Evolutionary conservation across 768 basidiomycete species (phyloP), one percentile per base, ranked within the genome.

Genomic region (Termitomyces sp.): DNA sequence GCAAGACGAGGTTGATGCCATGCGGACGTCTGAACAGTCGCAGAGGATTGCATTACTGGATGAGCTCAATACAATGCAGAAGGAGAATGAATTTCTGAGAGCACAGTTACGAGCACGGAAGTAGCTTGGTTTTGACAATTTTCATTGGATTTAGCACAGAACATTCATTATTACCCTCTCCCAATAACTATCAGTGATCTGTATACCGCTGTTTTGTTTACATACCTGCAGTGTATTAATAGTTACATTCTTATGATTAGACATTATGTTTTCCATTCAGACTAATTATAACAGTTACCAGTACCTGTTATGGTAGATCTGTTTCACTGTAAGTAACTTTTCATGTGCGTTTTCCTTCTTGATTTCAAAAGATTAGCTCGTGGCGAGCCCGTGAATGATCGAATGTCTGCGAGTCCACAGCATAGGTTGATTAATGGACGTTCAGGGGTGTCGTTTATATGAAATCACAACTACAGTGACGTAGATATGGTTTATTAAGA

Each of bases 21-120:
- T 90, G 81, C 81, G 79, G 46, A 79, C 75, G 65, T 84, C 86
- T 15, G 92, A 95, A 68, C 90, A 94, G 74, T 83, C 79, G 9
- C 94, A 96, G 76, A 81, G 89, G 65, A 86, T 93, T 59, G 88
- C 89, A 37, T 70, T 99, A 58, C 79, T 99, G 47, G 94, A 97
- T 69, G 94, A 96, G 76, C 80, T 96, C 67, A 94, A 92, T 71
- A 79, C 82, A 56, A 81, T 89, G 75, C 91, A 94, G 76, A 87
- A 83, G 59, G 91, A 94, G 75, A 94, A 94, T 68, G 79, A 76
- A 45, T 84, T 72, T 43, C 70, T 94, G 62, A 81, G 89, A 48
- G 83, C 86, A 37, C 92, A 94, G 72, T 67, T 94, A 66, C 81
- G 91, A 56, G 81, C 81, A 29, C 71, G 79, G 63, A 88, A 84